These are phyloP conservation scores for Scedosporium boydii DNA, from an alignment of 2,329 filamentous ascomycete genomes.

Conservation along the genomic window DNA sequence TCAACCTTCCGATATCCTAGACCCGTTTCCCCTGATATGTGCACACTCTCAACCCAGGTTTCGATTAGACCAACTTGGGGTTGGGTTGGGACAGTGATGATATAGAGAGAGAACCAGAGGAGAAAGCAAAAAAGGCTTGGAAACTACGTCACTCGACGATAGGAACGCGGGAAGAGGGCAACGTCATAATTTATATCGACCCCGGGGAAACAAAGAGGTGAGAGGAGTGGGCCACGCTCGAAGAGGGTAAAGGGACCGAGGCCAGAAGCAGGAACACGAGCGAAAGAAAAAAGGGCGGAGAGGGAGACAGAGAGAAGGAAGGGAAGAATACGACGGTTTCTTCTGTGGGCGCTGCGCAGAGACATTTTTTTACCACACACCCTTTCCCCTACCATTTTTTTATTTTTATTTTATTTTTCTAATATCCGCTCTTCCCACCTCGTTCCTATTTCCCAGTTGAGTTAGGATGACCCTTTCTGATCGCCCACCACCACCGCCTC, in stretches of 20 bases:
- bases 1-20: not conserved
- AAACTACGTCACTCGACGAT: not conserved
- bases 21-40: not conserved
- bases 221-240: not conserved
- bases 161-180: not conserved
- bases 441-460: conserved; percentile 6
- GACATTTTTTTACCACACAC: not conserved
- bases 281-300: not conserved
- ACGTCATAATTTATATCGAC: not conserved
- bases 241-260: not conserved
- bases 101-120: not conserved
- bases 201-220: not conserved
- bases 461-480: conserved; percentile 4
- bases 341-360: not conserved
- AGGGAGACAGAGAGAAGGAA: not conserved
- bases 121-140: not conserved
- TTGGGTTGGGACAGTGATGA: not conserved
- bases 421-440: not conserved
- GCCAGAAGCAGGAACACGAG: not conserved
- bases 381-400: not conserved
- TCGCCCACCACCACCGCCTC: conserved; percentile 1
- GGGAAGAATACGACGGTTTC: not conserved
- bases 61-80: not conserved
- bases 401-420: not conserved
- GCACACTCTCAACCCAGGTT: not conserved